Conservation (phyloP, 805 yeast genomes). For the Saitoella complicata region DNA sequence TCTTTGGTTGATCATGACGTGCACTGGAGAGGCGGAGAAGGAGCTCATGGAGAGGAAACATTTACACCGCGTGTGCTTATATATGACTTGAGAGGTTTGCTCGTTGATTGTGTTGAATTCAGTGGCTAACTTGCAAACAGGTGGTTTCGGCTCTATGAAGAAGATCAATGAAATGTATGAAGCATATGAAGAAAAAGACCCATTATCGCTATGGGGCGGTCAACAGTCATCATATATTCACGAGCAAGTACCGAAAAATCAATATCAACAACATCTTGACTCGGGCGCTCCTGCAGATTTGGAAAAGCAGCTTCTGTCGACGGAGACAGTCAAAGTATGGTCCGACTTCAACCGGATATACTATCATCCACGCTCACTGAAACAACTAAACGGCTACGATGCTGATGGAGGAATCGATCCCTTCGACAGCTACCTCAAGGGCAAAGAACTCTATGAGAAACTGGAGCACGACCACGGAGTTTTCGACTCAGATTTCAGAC, state of each 20-base stretch:
- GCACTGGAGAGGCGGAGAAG: constrained; percentile 28
- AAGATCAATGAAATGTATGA: constrained; percentile 7
- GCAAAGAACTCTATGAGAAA: constrained; percentile 27
- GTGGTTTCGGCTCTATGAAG: constrained; percentile 53
- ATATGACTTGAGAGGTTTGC: constrained; percentile 48
- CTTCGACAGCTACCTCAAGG: constrained; percentile 16
- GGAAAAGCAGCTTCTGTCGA: not conserved
- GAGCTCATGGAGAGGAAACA: constrained; percentile 27
- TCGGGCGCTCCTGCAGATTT: not conserved
- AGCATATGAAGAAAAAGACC: not conserved
- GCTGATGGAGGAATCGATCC: constrained; percentile 21
- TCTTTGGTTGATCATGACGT: constrained; percentile 30
- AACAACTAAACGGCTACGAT: constrained; percentile 23
- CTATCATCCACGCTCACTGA: constrained; percentile 32
- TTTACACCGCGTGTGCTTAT: constrained; percentile 61
- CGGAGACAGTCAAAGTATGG: constrained; percentile 42
- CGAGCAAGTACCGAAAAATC: not conserved
- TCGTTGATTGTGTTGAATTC: too few relatives aligned
- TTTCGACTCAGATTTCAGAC: constrained; percentile 42
- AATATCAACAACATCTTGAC: not conserved
- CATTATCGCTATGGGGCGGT: not conserved
- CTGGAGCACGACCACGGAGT: not conserved
- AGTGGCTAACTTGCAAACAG: constrained; percentile 11
- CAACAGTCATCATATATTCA: not conserved
- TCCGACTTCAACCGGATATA: constrained; percentile 57